Conservation (phyloP, 169 alveolate species). For the Cryptosporidium xiaoi region DNA sequence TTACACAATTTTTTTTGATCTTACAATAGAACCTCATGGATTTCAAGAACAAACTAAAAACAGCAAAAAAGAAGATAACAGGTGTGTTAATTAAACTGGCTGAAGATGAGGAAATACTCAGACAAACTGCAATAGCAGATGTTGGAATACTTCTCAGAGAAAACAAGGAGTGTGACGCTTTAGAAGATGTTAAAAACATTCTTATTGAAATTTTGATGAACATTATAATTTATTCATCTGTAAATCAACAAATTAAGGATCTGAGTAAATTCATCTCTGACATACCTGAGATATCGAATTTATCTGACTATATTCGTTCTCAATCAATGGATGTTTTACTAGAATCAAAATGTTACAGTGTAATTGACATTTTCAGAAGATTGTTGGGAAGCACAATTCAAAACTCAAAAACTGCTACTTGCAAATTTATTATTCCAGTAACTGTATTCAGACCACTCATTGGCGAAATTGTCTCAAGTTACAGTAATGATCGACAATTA, state of each 20-base stretch:
- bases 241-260: slow-evolving; percentile 5
- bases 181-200: slow-evolving; percentile 57
- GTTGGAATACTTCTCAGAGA: slow-evolving; percentile 25
- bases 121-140: slow-evolving; percentile 36
- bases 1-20: not conserved
- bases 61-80: slow-evolving; percentile 6
- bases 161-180: not conserved
- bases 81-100: slow-evolving; percentile 25
- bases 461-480: not conserved
- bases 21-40: slow-evolving; percentile 9
- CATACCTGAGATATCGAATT: slow-evolving; percentile 39
- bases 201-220: slow-evolving; percentile 38
- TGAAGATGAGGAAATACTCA: slow-evolving; percentile 33
- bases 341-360: slow-evolving; percentile 40
- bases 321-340: slow-evolving; percentile 69
- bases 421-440: slow-evolving; percentile 12
- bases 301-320: slow-evolving; percentile 71
- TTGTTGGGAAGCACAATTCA: slow-evolving; percentile 9
- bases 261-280: slow-evolving; percentile 21
- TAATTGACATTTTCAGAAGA: slow-evolving; percentile 43
- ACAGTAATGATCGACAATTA: not conserved
- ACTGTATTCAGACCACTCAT: slow-evolving; percentile 26
- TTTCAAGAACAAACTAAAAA: slow-evolving; percentile 1
- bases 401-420: not conserved
- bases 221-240: slow-evolving; percentile 29